phyloP scores from a whole-genome alignment of 305 asterid species.

The Fraxinus xanthoxyloides region DNA sequence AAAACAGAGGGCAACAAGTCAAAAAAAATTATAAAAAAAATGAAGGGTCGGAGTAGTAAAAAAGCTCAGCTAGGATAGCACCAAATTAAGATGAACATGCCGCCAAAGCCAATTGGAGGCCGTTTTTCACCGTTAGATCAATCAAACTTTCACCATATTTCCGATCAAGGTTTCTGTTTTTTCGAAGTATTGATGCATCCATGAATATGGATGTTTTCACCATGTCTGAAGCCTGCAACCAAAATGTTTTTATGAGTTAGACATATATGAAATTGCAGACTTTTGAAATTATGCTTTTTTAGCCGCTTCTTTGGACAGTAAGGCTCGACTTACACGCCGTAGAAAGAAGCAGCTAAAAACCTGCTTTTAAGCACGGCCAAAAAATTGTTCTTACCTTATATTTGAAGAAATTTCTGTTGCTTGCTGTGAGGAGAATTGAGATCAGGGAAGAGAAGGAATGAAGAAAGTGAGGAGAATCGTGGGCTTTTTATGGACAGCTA shows the following conservation, averaged over 20 bases:
- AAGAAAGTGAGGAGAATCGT: conserved; percentile 27
- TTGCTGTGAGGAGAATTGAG: conserved; percentile 22
- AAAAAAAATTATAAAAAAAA: conserved; percentile 23
- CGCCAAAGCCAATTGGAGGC: neutral
- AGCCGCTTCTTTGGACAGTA: neutral
- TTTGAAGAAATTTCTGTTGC: conserved; percentile 32
- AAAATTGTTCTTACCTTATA: conserved; percentile 34
- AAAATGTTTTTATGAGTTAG: neutral
- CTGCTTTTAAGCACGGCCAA: neutral
- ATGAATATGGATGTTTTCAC: conserved; percentile 21
- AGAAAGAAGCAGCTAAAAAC: neutral
- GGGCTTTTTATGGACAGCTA: conserved; percentile 49
- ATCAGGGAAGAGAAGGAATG: conserved; percentile 24
- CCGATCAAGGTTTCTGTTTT: conserved; percentile 25
- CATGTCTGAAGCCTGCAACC: conserved; percentile 38
- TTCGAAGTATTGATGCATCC: conserved; percentile 24
- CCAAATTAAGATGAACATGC: conserved; percentile 37
- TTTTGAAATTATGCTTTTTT: neutral
- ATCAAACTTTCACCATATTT: conserved; percentile 18
- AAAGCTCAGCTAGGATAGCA: conserved; percentile 90
- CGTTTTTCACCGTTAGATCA: neutral
- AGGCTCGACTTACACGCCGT: neutral
- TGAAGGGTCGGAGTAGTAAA: neutral
- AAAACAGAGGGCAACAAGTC: conserved; percentile 51
- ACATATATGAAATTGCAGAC: neutral